Evolutionary conservation across 805 yeast genomes (phyloP).

Genomic region (Starmerella vitae): DNA sequence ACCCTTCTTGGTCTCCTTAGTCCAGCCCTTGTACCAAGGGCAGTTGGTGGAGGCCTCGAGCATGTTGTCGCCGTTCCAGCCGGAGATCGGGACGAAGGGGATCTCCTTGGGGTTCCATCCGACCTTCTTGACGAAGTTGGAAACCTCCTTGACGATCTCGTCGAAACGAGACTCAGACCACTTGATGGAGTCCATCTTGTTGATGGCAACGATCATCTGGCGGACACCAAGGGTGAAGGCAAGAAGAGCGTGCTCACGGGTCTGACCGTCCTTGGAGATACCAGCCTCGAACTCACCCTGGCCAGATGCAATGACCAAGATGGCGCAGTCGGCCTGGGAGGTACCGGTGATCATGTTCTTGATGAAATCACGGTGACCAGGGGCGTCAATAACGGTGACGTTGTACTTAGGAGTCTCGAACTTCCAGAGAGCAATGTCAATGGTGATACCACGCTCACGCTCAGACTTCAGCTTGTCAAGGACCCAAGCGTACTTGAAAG

Average conservation of each 20-base stretch:
- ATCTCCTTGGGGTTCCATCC: slow-evolving; percentile 99
- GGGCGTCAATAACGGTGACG: slow-evolving; percentile 88
- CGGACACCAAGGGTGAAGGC: slow-evolving; percentile 82
- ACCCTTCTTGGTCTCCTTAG: slow-evolving; percentile 62
- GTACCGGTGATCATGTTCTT: slow-evolving; percentile 95
- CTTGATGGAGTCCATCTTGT: slow-evolving; percentile 90
- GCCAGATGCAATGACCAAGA: slow-evolving; percentile 82
- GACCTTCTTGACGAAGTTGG: slow-evolving; percentile 98
- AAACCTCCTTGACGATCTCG: slow-evolving; percentile 99
- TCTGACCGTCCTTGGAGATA: slow-evolving; percentile 88
- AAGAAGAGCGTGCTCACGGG: slow-evolving; percentile 87
- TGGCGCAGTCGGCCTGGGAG: slow-evolving; percentile 86
- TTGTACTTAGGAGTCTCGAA: slow-evolving; percentile 83
- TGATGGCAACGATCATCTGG: slow-evolving; percentile 78
- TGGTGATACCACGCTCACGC: slow-evolving; percentile 95
- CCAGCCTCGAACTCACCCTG: slow-evolving; percentile 93
- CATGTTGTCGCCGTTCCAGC: slow-evolving; percentile 92
- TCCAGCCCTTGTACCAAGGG: slow-evolving; percentile 84
- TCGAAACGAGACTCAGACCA: slow-evolving; percentile 74
- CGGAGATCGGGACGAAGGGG: slow-evolving; percentile 83
- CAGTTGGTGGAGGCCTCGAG: slow-evolving; percentile 69
- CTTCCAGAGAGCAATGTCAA: slow-evolving; percentile 84
- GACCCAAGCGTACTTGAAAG: slow-evolving; percentile 97
- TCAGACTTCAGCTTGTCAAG: slow-evolving; percentile 91
- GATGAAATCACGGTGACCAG: slow-evolving; percentile 94